Evolutionary conservation across 805 yeast genomes (phyloP).

Genomic region (Candida anglica): DNA sequence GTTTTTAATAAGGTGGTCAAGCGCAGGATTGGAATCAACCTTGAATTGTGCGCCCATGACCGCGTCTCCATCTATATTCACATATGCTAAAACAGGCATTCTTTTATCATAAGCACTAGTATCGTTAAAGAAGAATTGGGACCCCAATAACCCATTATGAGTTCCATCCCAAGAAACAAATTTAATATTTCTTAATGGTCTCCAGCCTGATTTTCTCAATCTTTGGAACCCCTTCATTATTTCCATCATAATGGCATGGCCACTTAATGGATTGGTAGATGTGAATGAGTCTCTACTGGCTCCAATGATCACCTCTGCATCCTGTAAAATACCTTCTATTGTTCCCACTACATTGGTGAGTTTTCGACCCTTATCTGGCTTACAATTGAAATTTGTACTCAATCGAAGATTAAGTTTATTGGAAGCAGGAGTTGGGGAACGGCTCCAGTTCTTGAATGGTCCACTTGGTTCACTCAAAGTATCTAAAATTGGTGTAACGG

Average conservation of each 20-base stretch:
- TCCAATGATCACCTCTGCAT: constrained; percentile 37
- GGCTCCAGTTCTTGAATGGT: constrained; percentile 19
- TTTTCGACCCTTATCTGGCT: constrained; percentile 7
- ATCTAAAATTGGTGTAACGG: constrained; percentile 22
- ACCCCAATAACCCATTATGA: constrained; percentile 29
- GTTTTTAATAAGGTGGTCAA: constrained; percentile 24
- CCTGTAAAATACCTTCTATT: constrained; percentile 33
- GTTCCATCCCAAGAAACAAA: constrained; percentile 42
- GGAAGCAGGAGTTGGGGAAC: constrained; percentile 15
- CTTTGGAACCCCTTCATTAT: constrained; percentile 31
- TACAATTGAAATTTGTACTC: constrained; percentile 9
- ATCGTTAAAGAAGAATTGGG: constrained; percentile 19
- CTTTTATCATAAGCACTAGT: constrained; percentile 13
- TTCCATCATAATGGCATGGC: constrained; percentile 37
- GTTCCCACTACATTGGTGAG: constrained; percentile 29
- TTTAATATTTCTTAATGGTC: constrained; percentile 35
- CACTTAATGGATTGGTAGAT: constrained; percentile 31
- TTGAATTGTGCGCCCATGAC: constrained; percentile 33
- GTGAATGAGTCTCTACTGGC: constrained; percentile 37
- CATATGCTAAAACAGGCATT: constrained; percentile 28
- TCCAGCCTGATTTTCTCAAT: constrained; percentile 35
- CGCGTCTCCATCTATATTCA: constrained; percentile 36
- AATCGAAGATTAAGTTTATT: constrained; percentile 12
- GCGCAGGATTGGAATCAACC: constrained; percentile 33
- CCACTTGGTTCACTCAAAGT: constrained; percentile 11